These are phyloP conservation scores for Panaeolus papilionaceus DNA, from an alignment of 768 basidiomycete genomes.

Conservation along the genomic window DNA sequence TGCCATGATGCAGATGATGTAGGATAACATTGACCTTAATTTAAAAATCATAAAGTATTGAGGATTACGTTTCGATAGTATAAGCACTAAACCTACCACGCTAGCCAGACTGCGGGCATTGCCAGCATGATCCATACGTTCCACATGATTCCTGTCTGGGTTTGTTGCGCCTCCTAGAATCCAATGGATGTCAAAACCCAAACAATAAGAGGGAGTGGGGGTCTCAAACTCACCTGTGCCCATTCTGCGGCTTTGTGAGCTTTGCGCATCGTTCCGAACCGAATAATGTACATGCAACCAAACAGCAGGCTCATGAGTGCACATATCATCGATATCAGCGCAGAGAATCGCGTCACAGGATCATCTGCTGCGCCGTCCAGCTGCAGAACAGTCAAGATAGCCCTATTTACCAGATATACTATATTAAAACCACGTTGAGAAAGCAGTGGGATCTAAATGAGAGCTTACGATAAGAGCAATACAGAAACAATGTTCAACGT, in stretches of 20 bases:
- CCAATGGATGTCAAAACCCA: neutral
- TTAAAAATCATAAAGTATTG: neutral
- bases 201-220: neutral
- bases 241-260: constrained; percentile 69
- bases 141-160: constrained; percentile 44
- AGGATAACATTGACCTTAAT: constrained; percentile 57
- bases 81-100: constrained; percentile 43
- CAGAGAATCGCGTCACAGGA: constrained; percentile 60
- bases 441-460: neutral
- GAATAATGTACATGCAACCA: constrained; percentile 69
- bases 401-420: constrained; percentile 26
- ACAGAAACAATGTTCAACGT: constrained; percentile 42
- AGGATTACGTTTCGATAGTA: too few relatives aligned
- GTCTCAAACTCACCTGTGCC: constrained; percentile 53
- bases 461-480: constrained; percentile 37
- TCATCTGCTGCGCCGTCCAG: constrained; percentile 50
- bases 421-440: neutral
- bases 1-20: constrained; percentile 60
- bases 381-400: constrained; percentile 43
- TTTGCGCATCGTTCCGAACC: constrained; percentile 69
- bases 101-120: constrained; percentile 68
- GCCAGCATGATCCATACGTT: constrained; percentile 76
- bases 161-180: constrained; percentile 58
- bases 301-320: constrained; percentile 68
- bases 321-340: constrained; percentile 61